A percentile compares a stretch with the other conserved stretches of the same genome.
Evolutionary conservation across 805 yeast genomes (phyloP).

Genomic region (Kodamaea hsintzibuensis): DNA sequence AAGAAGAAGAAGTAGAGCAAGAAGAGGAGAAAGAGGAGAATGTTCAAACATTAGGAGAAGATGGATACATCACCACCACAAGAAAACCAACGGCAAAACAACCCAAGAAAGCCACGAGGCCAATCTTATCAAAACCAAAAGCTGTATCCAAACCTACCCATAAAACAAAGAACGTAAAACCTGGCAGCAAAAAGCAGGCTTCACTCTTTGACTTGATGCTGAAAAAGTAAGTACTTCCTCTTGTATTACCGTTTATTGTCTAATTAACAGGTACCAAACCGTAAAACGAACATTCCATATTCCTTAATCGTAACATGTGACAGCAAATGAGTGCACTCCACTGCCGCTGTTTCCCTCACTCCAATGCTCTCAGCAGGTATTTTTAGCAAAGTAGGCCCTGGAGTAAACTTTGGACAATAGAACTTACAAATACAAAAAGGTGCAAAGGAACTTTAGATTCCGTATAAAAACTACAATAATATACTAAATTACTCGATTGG

Average conservation of each 20-base stretch:
- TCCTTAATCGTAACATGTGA: too few species aligned
- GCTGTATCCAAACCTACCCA: constrained; percentile 3
- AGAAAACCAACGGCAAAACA: constrained; percentile 24
- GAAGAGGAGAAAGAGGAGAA: constrained; percentile 7
- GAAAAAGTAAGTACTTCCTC: neutral
- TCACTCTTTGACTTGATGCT: constrained; percentile 8
- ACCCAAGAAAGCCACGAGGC: constrained; percentile 11
- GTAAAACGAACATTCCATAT: neutral
- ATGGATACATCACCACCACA: constrained; percentile 49
- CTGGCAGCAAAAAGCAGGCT: constrained; percentile 9
- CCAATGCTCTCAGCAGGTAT: too few species aligned
- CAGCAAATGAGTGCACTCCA: too few species aligned
- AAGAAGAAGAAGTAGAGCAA: constrained; percentile 2
- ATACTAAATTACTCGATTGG: too few species aligned
- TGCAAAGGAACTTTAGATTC: too few species aligned
- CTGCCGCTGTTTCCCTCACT: too few species aligned
- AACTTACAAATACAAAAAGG: too few species aligned
- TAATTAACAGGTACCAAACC: neutral
- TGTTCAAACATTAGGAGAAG: constrained; percentile 42
- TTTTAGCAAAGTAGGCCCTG: too few species aligned
- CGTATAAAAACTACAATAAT: too few species aligned
- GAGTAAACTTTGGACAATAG: too few species aligned
- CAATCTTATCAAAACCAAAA: constrained; percentile 20
- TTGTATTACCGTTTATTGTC: constrained; percentile 1
- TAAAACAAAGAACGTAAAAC: neutral